Conservation (phyloP, 2,329 filamentous ascomycete genomes). For the Cercospora sp. region DNA sequence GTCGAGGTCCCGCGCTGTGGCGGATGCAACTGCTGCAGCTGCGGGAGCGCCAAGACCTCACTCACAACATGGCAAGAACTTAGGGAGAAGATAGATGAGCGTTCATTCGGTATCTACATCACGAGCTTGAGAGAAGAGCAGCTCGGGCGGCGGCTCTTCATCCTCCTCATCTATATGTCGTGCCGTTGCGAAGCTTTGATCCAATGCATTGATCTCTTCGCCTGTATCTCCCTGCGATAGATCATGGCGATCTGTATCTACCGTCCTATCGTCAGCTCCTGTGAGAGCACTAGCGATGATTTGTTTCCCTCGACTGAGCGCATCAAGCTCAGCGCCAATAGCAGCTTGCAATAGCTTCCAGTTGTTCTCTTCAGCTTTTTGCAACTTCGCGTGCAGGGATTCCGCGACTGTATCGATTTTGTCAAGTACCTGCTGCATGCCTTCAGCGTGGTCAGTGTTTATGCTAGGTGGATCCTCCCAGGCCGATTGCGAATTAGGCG, state of each 20-base stretch:
- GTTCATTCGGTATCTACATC: constrained; percentile 26
- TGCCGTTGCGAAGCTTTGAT: constrained; percentile 38
- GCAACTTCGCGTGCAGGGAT: constrained; percentile 57
- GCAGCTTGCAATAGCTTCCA: constrained; percentile 77
- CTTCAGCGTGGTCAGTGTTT: constrained; percentile 25
- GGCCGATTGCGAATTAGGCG: constrained; percentile 30
- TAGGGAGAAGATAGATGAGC: background rate
- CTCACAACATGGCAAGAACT: too few relatives aligned
- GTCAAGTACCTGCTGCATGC: constrained; percentile 44
- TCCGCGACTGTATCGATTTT: constrained; percentile 59
- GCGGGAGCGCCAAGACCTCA: background rate
- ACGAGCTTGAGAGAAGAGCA: constrained; percentile 51
- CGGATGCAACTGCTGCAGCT: background rate
- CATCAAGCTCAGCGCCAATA: constrained; percentile 71
- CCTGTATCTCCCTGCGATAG: constrained; percentile 19
- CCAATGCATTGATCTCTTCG: constrained; percentile 35
- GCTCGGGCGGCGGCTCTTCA: constrained; percentile 51
- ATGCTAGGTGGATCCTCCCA: constrained; percentile 33
- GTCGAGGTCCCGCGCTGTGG: background rate
- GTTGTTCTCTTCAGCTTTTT: constrained; percentile 58
- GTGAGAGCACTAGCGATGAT: constrained; percentile 52
- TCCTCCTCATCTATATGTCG: constrained; percentile 39
- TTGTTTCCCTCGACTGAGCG: constrained; percentile 61
- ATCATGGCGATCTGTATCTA: constrained; percentile 15
- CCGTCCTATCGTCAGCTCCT: constrained; percentile 6